Percentiles rank a stretch among this genome's conserved stretches.
These are phyloP conservation scores for Cairneyella variabilis DNA, from an alignment of 495 filamentous ascomycete species.

Conservation along the genomic window DNA sequence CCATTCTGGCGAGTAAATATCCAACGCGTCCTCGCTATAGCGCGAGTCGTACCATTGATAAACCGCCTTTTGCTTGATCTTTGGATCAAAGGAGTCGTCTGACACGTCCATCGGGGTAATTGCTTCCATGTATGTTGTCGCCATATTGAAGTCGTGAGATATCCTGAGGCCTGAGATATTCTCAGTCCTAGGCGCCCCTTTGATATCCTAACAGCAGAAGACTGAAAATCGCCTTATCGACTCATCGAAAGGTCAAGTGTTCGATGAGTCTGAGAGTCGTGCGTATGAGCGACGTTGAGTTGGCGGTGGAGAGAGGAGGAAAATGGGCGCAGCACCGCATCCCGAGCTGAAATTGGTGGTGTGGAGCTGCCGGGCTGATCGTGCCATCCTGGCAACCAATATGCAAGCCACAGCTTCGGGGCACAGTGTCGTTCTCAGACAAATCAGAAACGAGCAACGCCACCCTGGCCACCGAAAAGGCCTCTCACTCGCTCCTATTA, in stretches of 20 bases:
- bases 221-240: no score
- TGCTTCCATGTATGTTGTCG: background rate
- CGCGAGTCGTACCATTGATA: conserved; percentile 7
- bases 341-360: background rate
- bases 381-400: background rate
- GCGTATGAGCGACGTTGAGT: no score
- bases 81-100: conserved; percentile 1
- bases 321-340: no score
- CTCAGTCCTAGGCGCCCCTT: no score
- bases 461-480: background rate
- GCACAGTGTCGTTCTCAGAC: background rate
- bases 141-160: background rate
- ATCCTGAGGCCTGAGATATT: background rate
- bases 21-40: conserved; percentile 11
- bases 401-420: background rate
- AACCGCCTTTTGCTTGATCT: conserved; percentile 6
- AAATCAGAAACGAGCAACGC: no score
- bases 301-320: no score
- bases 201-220: no score
- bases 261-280: no score
- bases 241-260: no score
- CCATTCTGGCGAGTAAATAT: conserved; percentile 11
- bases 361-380: background rate
- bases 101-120: background rate
- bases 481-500: background rate